Evolutionary conservation across 1,139 yeast genomes (phyloP).

Genomic region (Diutina scorzettiae): DNA sequence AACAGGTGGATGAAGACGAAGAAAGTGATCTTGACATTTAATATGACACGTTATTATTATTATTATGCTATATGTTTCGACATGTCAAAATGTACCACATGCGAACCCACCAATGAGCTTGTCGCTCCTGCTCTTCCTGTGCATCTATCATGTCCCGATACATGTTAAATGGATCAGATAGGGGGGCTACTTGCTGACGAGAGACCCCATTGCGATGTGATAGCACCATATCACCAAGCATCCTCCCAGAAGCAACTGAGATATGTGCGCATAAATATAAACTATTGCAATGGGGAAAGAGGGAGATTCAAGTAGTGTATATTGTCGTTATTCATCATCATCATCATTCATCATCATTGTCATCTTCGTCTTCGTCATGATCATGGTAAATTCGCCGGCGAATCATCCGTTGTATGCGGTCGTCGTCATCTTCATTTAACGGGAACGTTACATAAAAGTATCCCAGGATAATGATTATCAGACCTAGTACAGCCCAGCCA

Average conservation of each 20-base stretch:
- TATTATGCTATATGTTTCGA: not conserved
- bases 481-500: not conserved
- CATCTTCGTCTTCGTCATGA: not conserved
- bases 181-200: not conserved
- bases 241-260: not conserved
- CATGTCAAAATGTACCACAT: not conserved
- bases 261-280: no score
- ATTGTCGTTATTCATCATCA: not conserved
- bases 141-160: not conserved
- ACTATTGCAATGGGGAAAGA: no score
- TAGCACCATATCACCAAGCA: slow-evolving; percentile 3
- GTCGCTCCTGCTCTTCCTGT: not conserved
- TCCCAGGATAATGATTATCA: not conserved
- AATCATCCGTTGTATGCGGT: not conserved
- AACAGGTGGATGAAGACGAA: not conserved
- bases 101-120: not conserved
- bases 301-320: no score
- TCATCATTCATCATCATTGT: not conserved
- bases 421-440: slow-evolving; percentile 1
- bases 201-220: not conserved
- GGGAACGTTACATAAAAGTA: slow-evolving; percentile 1
- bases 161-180: not conserved
- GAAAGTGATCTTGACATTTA: slow-evolving; percentile 3
- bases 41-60: not conserved
- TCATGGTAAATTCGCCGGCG: not conserved